Evolutionary conservation across 768 basidiomycete genomes (phyloP).

Genomic region (Suillus sp.): DNA sequence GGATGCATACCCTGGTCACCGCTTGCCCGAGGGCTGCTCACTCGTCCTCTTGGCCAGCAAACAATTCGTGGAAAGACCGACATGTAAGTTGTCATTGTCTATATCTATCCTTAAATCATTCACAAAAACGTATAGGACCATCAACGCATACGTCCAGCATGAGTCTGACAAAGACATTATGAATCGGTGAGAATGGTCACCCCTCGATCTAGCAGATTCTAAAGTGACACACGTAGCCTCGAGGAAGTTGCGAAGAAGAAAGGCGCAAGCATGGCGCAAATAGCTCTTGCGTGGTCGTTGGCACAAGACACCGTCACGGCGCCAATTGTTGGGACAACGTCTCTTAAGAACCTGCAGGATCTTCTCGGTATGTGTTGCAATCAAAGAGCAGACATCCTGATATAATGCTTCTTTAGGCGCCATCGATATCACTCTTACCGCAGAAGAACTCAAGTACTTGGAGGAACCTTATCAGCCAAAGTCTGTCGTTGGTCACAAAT

Average conservation of each 20-base stretch:
- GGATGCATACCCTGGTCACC: constrained; percentile 64
- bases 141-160: constrained; percentile 22
- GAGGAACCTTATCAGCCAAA: constrained; percentile 55
- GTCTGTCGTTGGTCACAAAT: constrained; percentile 46
- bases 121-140: constrained; percentile 16
- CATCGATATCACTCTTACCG: constrained; percentile 49
- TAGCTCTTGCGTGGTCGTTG: constrained; percentile 55
- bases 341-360: constrained; percentile 52
- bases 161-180: constrained; percentile 41
- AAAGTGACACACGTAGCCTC: constrained; percentile 38
- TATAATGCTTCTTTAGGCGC: constrained; percentile 32
- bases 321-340: constrained; percentile 60
- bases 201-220: constrained; percentile 12
- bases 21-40: constrained; percentile 52
- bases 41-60: constrained; percentile 41
- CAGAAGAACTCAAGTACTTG: constrained; percentile 59
- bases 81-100: constrained; percentile 17
- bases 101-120: not conserved
- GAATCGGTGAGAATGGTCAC: constrained; percentile 35
- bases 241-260: constrained; percentile 56
- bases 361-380: constrained; percentile 42
- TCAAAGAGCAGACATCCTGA: not conserved
- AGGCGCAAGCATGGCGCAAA: constrained; percentile 56
- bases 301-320: constrained; percentile 52
- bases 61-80: constrained; percentile 45